These are phyloP conservation scores for Lonicera japonica DNA, from an alignment of 129 eudicot species.

Conservation along the genomic window DNA sequence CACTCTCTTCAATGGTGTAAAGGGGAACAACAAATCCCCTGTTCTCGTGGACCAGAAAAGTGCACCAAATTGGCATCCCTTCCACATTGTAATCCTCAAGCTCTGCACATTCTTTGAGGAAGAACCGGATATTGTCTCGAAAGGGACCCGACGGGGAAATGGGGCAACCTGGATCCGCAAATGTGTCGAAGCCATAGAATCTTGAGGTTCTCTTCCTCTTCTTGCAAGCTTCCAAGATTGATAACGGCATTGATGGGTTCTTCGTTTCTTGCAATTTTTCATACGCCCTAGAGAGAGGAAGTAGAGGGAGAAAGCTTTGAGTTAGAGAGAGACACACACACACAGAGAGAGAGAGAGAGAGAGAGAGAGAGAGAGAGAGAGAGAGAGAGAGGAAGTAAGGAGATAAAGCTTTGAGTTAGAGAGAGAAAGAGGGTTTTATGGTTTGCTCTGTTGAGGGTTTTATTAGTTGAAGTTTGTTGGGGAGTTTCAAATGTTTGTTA, in stretches of 20 bases:
- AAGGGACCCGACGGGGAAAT: conserved; percentile 49
- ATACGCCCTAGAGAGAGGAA: conserved; percentile 1
- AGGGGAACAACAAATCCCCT: conserved; percentile 59
- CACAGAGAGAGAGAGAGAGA: too few relatives aligned
- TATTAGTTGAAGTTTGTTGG: conserved; percentile 11
- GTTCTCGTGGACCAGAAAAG: conserved; percentile 54
- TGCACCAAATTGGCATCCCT: conserved; percentile 75
- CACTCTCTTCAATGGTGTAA: conserved; percentile 79
- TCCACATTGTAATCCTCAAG: conserved; percentile 50
- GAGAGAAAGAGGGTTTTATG: background rate
- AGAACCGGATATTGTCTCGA: conserved; percentile 56
- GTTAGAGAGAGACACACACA: too few relatives aligned
- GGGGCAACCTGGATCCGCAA: conserved; percentile 68
- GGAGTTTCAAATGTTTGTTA: conserved; percentile 7
- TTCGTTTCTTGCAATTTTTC: background rate
- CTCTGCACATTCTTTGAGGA: conserved; percentile 58
- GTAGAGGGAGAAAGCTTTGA: conserved; percentile 1
- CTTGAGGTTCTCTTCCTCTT: conserved; percentile 36
- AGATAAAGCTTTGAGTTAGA: background rate
- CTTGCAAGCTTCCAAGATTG: conserved; percentile 22
- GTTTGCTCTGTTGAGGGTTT: background rate
- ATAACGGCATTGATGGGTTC: conserved; percentile 15
- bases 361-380: too few relatives aligned
- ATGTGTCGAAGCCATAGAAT: conserved; percentile 46
- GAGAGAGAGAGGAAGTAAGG: conserved; percentile 14